Conservation (phyloP, 2,329 filamentous ascomycete species). For the Passalora sequoiae region DNA sequence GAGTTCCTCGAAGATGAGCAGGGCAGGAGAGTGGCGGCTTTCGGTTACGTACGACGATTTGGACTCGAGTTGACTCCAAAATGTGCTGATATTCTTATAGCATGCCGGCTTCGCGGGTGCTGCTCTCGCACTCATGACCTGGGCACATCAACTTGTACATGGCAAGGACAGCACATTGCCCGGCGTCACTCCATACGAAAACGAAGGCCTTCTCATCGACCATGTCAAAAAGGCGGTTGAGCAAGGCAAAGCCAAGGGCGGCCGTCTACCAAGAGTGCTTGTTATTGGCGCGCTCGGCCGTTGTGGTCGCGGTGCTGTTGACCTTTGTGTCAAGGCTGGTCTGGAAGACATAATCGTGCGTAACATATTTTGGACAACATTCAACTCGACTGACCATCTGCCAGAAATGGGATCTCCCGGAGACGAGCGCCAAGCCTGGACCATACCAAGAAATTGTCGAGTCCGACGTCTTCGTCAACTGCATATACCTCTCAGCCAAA, state of each 20-base stretch:
- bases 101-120: conserved; percentile 69
- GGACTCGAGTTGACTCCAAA: too few species aligned
- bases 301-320: conserved; percentile 78
- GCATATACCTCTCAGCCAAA: conserved; percentile 75
- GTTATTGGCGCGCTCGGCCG: conserved; percentile 75
- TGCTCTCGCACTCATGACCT: conserved; percentile 64
- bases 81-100: conserved; percentile 44
- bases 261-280: conserved; percentile 66
- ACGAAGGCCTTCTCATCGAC: conserved; percentile 66
- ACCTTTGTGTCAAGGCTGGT: conserved; percentile 70
- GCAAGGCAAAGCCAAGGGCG: conserved; percentile 60
- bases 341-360: conserved; percentile 59
- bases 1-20: conserved; percentile 74
- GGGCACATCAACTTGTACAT: conserved; percentile 75
- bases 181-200: conserved; percentile 63
- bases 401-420: conserved; percentile 67
- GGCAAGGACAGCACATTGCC: conserved; percentile 61
- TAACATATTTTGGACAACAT: too few species aligned
- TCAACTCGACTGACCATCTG: neutral
- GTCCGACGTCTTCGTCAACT: conserved; percentile 62
- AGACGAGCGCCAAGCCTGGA: conserved; percentile 62
- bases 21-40: conserved; percentile 66
- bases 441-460: conserved; percentile 36
- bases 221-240: conserved; percentile 69
- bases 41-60: conserved; percentile 47